phyloP scores from a whole-genome alignment of 2,329 filamentous ascomycete genomes.

The Cordyceps militaris region DNA sequence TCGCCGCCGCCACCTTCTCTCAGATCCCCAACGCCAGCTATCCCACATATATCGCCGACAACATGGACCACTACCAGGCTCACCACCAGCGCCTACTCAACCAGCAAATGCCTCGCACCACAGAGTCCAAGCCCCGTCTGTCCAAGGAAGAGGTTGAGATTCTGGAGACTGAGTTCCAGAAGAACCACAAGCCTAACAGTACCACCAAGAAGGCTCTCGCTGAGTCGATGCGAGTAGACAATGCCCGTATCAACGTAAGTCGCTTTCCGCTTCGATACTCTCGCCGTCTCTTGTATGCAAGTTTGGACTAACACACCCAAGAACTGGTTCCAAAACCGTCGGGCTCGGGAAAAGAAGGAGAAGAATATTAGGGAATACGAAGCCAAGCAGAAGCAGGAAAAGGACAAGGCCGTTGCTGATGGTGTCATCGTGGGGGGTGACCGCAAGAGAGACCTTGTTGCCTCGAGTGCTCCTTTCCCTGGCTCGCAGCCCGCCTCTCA shows the following conservation, averaged over 20 bases:
- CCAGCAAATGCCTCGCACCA: constrained; percentile 33
- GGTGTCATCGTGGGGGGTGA: constrained; percentile 23
- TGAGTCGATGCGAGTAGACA: constrained; percentile 55
- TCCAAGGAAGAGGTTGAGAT: constrained; percentile 54
- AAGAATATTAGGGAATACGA: constrained; percentile 42
- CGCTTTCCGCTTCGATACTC: neutral
- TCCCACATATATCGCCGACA: constrained; percentile 30
- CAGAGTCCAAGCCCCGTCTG: constrained; percentile 45
- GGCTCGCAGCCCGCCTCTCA: constrained; percentile 18
- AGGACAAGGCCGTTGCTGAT: constrained; percentile 24
- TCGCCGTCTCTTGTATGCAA: neutral
- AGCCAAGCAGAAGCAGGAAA: constrained; percentile 31
- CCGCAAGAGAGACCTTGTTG: constrained; percentile 30
- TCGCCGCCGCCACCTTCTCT: constrained; percentile 26
- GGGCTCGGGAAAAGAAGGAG: constrained; percentile 59
- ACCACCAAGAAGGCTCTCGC: constrained; percentile 54
- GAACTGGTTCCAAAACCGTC: constrained; percentile 65
- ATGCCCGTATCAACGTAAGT: constrained; percentile 56
- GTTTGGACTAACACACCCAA: constrained; percentile 30
- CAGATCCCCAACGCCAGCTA: constrained; percentile 27
- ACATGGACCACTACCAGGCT: constrained; percentile 31
- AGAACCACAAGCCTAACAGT: constrained; percentile 58
- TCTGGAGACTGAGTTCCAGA: constrained; percentile 54
- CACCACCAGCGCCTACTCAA: constrained; percentile 32
- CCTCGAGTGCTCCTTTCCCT: constrained; percentile 35